These are phyloP conservation scores for Hypoxylon intermedium DNA, from an alignment of 495 filamentous ascomycete genomes.

Conservation along the genomic window DNA sequence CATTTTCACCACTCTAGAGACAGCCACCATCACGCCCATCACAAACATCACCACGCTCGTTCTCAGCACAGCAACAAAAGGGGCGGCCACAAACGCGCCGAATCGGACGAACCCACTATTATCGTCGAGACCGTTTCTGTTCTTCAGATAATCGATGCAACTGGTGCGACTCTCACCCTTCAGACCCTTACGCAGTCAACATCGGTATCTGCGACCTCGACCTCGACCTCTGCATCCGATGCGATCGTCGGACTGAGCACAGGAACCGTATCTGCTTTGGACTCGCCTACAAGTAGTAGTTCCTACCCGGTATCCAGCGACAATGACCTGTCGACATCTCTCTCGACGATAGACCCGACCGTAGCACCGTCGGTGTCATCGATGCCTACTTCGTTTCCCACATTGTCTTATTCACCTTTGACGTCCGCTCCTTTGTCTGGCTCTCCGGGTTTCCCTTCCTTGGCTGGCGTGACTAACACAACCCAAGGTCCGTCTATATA, in stretches of 20 bases:
- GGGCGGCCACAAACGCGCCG: conserved; percentile 40
- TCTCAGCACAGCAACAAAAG: conserved; percentile 39
- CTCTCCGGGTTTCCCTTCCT: conserved; percentile 52
- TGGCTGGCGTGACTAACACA: conserved; percentile 51
- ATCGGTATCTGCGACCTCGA: conserved; percentile 10
- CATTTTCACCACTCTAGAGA: conserved; percentile 42
- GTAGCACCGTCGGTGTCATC: conserved; percentile 44
- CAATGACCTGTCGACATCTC: conserved; percentile 33
- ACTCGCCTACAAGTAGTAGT: conserved; percentile 16
- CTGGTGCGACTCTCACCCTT: conserved; percentile 50
- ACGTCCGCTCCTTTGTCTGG: conserved; percentile 59
- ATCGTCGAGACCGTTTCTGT: conserved; percentile 58
- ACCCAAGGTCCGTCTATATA: conserved; percentile 46
- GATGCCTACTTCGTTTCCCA: conserved; percentile 46
- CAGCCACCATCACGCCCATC: conserved; percentile 42
- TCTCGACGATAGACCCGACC: conserved; percentile 42
- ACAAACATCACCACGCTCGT: conserved; percentile 46
- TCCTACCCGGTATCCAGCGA: conserved; percentile 23
- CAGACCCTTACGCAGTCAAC: conserved; percentile 43
- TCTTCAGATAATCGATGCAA: conserved; percentile 56
- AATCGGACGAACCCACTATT: conserved; percentile 46
- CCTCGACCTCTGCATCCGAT: conserved; percentile 24
- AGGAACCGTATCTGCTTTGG: conserved; percentile 12
- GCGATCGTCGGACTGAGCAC: conserved; percentile 13
- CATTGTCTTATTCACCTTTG: conserved; percentile 46